Evolutionary conservation across 1,284 basidiomycete species (phyloP), one percentile per base, ranked within the genome.

Genomic region (Earliella scabrosa): DNA sequence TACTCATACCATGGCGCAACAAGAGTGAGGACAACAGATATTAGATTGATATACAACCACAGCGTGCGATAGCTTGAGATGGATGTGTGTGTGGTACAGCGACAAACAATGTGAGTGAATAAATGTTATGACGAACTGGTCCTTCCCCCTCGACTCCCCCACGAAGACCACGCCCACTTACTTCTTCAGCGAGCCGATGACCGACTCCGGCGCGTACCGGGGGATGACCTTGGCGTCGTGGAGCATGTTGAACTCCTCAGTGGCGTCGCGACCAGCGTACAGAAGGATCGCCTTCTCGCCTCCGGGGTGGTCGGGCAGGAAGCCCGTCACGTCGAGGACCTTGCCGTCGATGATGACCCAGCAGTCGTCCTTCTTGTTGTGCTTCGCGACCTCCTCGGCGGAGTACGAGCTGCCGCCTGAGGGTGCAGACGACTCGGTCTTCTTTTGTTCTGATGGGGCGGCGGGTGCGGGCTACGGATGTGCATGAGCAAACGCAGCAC

Each of bases 181-280:
- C 73, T 87, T 81, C 85, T 90, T 92, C 66, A 92, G 69, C 53
- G 78, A 85, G 59, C 90, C 90, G 68, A 93, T 92, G 56, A 92
- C 86, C 34, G 88, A 70, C 63, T 92, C 87, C 3, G 91, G 78
- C 27, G 90, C 89, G 66, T 93, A 93, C 75, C 91, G 79, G 44
- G 87, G 86, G 66, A 93, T 92, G 63, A 92, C 88, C 81, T 92
- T 93, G 52, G 88, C 83, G 71, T 93, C 92, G 67, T 93, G 92
- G 40, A 93, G 78, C 91, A 93, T 95, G 78, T 93, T 90, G 72
- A 95, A 95, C 73, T 95, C 93, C 73, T 97, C 95, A 4, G 95
- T 97, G 32, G 95, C 95, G 72, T 97, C 95, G 29, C 93, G 84
- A 32, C 95, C 95, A 36, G 93, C 95, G 71, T 97, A 98, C 38